A percentile compares a stretch with the other conserved stretches of the same genome.
phyloP scores from a whole-genome alignment of 805 yeast genomes.

The Cyberlindnera euphorbiae region DNA sequence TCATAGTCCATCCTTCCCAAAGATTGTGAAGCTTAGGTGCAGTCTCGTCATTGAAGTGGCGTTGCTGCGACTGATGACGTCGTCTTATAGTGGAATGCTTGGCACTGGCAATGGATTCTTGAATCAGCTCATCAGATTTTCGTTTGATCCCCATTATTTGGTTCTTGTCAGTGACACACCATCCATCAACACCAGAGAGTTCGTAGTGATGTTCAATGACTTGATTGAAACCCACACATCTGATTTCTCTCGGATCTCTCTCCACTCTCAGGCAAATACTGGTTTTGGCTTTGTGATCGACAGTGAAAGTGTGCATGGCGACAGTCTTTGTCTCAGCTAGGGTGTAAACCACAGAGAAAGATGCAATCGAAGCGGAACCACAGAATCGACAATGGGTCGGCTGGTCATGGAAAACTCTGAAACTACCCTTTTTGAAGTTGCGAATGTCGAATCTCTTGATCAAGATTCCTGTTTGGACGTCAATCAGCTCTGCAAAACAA shows the following conservation, averaged over 20 bases:
- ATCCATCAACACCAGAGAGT: slow-evolving; percentile 61
- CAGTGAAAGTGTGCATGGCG: slow-evolving; percentile 67
- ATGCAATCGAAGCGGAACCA: slow-evolving; percentile 77
- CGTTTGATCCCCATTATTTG: slow-evolving; percentile 54
- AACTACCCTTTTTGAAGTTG: slow-evolving; percentile 47
- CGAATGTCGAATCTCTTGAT: slow-evolving; percentile 59
- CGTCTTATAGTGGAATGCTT: slow-evolving; percentile 17
- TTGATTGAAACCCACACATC: slow-evolving; percentile 81
- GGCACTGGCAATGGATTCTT: slow-evolving; percentile 13
- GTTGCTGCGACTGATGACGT: slow-evolving; percentile 8
- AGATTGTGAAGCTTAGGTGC: slow-evolving; percentile 35
- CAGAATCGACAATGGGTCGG: slow-evolving; percentile 89
- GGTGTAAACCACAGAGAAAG: slow-evolving; percentile 70
- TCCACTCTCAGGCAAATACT: slow-evolving; percentile 84
- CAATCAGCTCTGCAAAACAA: slow-evolving; percentile 59
- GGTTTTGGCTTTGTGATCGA: slow-evolving; percentile 70
- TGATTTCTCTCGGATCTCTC: slow-evolving; percentile 86
- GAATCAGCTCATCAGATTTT: slow-evolving; percentile 13
- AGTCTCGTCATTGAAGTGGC: slow-evolving; percentile 14
- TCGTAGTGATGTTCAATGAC: slow-evolving; percentile 68
- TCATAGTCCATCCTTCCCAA: slow-evolving; percentile 84
- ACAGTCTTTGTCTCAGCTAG: slow-evolving; percentile 51
- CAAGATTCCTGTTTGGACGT: slow-evolving; percentile 72
- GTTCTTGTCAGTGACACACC: slow-evolving; percentile 78
- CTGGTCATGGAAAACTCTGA: slow-evolving; percentile 73